Base-by-base conservation (phyloP, 495 filamentous ascomycete genomes). In the Neohortaea acidophila region DNA sequence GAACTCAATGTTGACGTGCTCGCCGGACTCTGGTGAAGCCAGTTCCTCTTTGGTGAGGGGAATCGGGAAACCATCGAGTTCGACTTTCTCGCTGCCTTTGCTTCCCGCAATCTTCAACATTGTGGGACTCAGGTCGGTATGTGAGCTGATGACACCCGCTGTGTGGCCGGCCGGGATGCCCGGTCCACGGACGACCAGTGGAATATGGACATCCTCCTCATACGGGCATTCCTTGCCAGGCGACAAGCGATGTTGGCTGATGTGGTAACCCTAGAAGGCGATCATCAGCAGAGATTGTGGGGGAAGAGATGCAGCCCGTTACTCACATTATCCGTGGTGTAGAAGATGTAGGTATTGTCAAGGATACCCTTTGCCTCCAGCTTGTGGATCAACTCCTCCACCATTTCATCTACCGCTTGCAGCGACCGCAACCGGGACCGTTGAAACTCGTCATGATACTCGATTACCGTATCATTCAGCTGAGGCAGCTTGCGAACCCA, bases 181-280 rank as follows among this genome's bases (percentile, higher is more conserved):
- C 10, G 52, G 52, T 15, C 52, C 52, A 2, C 52, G 52, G 21
- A 55, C 31, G 30, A 71, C 57, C 2, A 82, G 58, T 0, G 78
- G 78, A 1, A 83, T 68, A 21, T 78, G 73, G 42, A 81, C 75
- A 47, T 83, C 78, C 49, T 79, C 74, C 44, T 81, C 76, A 33
- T 69, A 81, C 1, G 72, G 72, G 36, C 70, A 75, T 20, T 70
- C 65, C 56, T 83, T 83, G 2, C 77, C 78, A 1, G 78, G 75
- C 4, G 70, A 69, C 22, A 82, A 45, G 6, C 78, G 66, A 49
- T 83, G 78, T 41, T 82, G 77, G 18, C 75, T 69, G 38, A 82
- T 77, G 44, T 82, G 78, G 53, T 73, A 82, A 0, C 78, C 24
- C 24, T 27, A 27, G 8, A 27, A 27, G 8, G n/a, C n/a, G n/a